Evolutionary conservation across 495 filamentous ascomycete species (phyloP).

Genomic region (Xylaria longipes): DNA sequence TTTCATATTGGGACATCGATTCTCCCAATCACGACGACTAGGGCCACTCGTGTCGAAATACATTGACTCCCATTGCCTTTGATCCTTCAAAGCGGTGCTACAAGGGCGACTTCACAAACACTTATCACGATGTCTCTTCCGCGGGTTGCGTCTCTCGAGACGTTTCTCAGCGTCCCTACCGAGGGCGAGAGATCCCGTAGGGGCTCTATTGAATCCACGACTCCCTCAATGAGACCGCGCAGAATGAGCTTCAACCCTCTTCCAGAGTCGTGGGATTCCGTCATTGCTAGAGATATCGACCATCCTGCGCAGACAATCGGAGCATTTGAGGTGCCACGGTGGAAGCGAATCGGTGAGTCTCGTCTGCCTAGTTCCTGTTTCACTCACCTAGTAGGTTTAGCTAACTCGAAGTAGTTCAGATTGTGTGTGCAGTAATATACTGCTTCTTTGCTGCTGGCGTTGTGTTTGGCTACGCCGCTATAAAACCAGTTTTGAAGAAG

Average conservation of each 20-base stretch:
- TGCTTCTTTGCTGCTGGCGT: constrained; percentile 82
- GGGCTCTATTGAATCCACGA: constrained; percentile 40
- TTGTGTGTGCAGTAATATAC: constrained; percentile 72
- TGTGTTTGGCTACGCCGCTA: constrained; percentile 83
- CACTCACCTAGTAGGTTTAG: constrained; percentile 8
- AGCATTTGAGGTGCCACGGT: constrained; percentile 72
- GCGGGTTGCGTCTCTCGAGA: constrained; percentile 58
- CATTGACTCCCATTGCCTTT: not conserved
- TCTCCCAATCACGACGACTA: not conserved
- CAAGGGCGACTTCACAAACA: not conserved
- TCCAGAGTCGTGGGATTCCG: constrained; percentile 56
- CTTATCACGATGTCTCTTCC: constrained; percentile 54
- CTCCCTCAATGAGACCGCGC: constrained; percentile 42
- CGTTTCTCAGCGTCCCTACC: constrained; percentile 49
- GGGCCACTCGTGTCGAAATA: not conserved
- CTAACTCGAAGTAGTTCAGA: constrained; percentile 57
- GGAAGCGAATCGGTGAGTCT: constrained; percentile 67
- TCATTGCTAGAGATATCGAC: constrained; percentile 30
- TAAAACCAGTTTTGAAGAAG: constrained; percentile 79
- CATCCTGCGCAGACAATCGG: constrained; percentile 57
- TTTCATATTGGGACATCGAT: not conserved
- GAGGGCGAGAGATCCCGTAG: constrained; percentile 47
- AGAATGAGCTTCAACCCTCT: constrained; percentile 63
- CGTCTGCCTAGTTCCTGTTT: not conserved
- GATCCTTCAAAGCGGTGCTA: not conserved